These are phyloP conservation scores for Clonostachys rhizophaga DNA, from an alignment of 2,329 filamentous ascomycete genomes.

Conservation along the genomic window DNA sequence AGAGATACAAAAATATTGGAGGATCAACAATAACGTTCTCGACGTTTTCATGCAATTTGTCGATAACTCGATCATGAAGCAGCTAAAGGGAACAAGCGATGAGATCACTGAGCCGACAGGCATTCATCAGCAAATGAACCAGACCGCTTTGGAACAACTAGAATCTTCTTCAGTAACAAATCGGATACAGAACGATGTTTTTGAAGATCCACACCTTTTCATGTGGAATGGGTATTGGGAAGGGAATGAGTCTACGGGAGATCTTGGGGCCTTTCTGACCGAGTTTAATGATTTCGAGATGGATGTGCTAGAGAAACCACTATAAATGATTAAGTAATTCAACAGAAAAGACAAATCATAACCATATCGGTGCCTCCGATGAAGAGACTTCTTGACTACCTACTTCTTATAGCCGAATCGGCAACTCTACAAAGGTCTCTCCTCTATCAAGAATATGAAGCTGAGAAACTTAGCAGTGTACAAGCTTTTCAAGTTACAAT, in stretches of 20 bases:
- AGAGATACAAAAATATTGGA: constrained; percentile 32
- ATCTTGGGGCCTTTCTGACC: constrained; percentile 21
- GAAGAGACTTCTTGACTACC: too few relatives aligned
- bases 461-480: too few relatives aligned
- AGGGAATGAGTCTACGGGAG: constrained; percentile 24
- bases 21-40: constrained; percentile 30
- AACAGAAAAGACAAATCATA: too few relatives aligned
- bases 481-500: too few relatives aligned
- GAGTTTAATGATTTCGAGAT: too few relatives aligned
- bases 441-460: too few relatives aligned
- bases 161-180: constrained; percentile 6
- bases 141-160: constrained; percentile 1
- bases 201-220: constrained; percentile 27
- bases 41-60: constrained; percentile 30
- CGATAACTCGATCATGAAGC: constrained; percentile 27
- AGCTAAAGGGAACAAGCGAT: not conserved
- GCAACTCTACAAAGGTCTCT: too few relatives aligned
- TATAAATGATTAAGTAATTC: too few relatives aligned
- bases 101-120: not conserved
- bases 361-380: too few relatives aligned
- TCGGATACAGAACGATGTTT: constrained; percentile 12
- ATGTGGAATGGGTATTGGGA: constrained; percentile 26
- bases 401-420: too few relatives aligned
- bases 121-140: not conserved
- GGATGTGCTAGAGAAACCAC: too few relatives aligned